A percentile compares a stretch with the other conserved stretches of the same genome.
phyloP scores from a whole-genome alignment of 495 filamentous ascomycete genomes.

The Peziza echinospora region DNA sequence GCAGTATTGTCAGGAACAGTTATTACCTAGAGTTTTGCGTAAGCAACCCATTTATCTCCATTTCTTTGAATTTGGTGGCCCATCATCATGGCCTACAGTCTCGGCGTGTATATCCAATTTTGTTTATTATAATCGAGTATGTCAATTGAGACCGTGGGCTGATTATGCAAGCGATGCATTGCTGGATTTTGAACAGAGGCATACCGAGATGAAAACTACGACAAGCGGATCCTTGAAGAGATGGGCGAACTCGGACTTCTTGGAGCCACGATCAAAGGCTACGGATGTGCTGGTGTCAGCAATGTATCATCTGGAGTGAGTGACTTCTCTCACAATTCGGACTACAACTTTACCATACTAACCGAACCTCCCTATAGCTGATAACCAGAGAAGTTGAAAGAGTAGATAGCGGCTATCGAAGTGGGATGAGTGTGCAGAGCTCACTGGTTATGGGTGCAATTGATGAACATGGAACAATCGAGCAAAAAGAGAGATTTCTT shows the following conservation, averaged over 20 bases:
- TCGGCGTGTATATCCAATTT: not conserved
- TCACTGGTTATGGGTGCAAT: slow-evolving; percentile 95
- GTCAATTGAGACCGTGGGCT: slow-evolving; percentile 1
- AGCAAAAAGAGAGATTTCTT: slow-evolving; percentile 76
- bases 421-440: slow-evolving; percentile 88
- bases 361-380: slow-evolving; percentile 21
- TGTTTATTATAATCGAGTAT: slow-evolving; percentile 1
- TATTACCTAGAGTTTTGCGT: slow-evolving; percentile 78
- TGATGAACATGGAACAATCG: slow-evolving; percentile 69
- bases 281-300: slow-evolving; percentile 83
- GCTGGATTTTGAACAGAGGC: slow-evolving; percentile 75
- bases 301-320: slow-evolving; percentile 57
- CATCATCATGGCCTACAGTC: not conserved
- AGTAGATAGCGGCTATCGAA: slow-evolving; percentile 87
- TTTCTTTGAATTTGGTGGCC: slow-evolving; percentile 7
- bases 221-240: slow-evolving; percentile 67
- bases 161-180: not conserved
- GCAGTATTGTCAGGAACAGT: slow-evolving; percentile 73
- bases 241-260: slow-evolving; percentile 91
- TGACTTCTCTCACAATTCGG: not conserved
- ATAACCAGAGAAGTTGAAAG: slow-evolving; percentile 93
- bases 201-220: slow-evolving; percentile 84
- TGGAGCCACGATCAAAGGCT: slow-evolving; percentile 77
- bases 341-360: not conserved
- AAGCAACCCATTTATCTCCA: no score